These are phyloP conservation scores for Immersiella caudata DNA, from an alignment of 495 filamentous ascomycete genomes.

Conservation along the genomic window DNA sequence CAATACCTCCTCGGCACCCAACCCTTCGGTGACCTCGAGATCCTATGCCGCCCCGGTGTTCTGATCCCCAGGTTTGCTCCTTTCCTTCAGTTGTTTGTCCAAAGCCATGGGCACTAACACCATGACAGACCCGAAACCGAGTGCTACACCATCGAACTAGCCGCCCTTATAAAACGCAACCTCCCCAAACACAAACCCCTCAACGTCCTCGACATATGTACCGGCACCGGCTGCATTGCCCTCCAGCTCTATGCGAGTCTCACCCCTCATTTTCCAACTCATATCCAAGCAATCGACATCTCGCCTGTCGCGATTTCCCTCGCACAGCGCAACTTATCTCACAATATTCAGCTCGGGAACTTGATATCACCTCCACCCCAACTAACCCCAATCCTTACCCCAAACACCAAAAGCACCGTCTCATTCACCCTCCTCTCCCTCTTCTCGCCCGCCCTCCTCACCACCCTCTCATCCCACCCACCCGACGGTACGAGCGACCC, in stretches of 20 bases:
- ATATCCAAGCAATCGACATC: slow-evolving; percentile 61
- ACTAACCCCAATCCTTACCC: slow-evolving; percentile 13
- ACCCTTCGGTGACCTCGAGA: slow-evolving; percentile 81
- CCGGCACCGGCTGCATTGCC: slow-evolving; percentile 88
- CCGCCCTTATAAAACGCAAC: slow-evolving; percentile 44
- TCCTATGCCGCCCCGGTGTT: slow-evolving; percentile 74
- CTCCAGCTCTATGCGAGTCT: slow-evolving; percentile 69
- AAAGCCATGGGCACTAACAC: no score
- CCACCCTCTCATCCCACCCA: no score
- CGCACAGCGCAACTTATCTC: slow-evolving; percentile 60
- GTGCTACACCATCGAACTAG: slow-evolving; percentile 62
- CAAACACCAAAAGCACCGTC: slow-evolving; percentile 28
- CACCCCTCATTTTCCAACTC: slow-evolving; percentile 19
- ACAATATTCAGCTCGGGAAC: slow-evolving; percentile 52
- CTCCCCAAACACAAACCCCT: slow-evolving; percentile 36
- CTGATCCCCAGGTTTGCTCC: slow-evolving; percentile 73
- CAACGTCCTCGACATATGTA: slow-evolving; percentile 80
- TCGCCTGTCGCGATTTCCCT: slow-evolving; percentile 62
- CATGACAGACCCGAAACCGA: slow-evolving; percentile 73
- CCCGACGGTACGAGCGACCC: no score
- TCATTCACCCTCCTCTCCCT: slow-evolving; percentile 57
- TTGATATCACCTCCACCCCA: no score
- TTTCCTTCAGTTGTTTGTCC: background rate
- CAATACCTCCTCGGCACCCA: slow-evolving; percentile 91
- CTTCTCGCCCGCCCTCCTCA: slow-evolving; percentile 21